Evolutionary conservation across 2,329 filamentous ascomycete genomes (phyloP).

Genomic region (Scedosporium apiospermum): DNA sequence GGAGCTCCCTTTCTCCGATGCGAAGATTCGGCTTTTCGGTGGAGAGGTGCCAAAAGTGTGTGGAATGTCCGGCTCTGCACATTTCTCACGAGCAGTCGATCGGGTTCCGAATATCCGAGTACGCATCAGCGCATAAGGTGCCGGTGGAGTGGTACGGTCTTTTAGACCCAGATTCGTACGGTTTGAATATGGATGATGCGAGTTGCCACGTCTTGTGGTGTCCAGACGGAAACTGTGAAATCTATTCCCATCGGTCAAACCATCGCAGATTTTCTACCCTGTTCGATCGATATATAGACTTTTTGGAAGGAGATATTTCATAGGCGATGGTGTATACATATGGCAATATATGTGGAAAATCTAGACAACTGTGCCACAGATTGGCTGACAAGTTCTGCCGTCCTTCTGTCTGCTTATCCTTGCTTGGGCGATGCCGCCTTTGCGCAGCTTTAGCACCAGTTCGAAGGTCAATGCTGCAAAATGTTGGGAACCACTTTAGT

Average conservation of each 20-base stretch:
- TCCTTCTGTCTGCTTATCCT: too few species aligned
- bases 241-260: neutral
- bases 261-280: neutral
- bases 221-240: neutral
- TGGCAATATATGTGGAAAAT: too few species aligned
- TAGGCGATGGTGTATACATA: neutral
- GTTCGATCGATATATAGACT: neutral
- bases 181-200: neutral
- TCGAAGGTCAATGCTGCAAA: too few species aligned
- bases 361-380: too few species aligned
- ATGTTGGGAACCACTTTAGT: too few species aligned
- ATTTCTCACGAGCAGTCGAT: neutral
- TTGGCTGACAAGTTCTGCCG: too few species aligned
- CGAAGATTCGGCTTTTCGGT: neutral
- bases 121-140: neutral
- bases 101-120: neutral
- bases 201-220: slow-evolving; percentile 2
- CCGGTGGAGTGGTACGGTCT: slow-evolving; percentile 3
- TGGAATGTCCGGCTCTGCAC: neutral
- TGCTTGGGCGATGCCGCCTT: too few species aligned
- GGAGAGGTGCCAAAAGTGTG: neutral
- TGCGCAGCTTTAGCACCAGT: too few species aligned
- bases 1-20: neutral
- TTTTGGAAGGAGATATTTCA: neutral
- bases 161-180: neutral